Conservation (phyloP, 1,284 basidiomycete genomes). For the Mycena citricolor region DNA sequence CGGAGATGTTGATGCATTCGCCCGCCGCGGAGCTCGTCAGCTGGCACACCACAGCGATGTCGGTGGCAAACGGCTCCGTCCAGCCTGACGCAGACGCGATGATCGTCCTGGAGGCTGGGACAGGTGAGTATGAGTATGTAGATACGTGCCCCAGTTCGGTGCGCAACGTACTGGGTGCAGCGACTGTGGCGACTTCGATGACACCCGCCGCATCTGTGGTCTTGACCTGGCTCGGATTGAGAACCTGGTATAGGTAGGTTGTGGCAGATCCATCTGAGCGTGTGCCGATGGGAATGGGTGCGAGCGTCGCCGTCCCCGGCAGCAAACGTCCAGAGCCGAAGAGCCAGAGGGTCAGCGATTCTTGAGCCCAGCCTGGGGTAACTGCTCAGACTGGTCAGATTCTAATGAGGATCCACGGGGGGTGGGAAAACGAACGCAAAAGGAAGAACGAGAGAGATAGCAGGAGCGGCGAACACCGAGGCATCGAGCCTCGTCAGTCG, state of each 20-base stretch:
- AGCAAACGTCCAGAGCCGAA: conserved; percentile 7
- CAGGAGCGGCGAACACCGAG: too few relatives aligned
- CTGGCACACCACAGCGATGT: neutral
- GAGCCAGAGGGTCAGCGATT: conserved; percentile 12
- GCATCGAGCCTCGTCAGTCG: too few relatives aligned
- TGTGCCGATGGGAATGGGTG: conserved; percentile 5
- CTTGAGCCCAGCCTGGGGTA: too few relatives aligned
- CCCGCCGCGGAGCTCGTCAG: conserved; percentile 4
- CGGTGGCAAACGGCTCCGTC: conserved; percentile 5
- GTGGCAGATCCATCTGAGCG: conserved; percentile 4
- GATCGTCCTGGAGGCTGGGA: conserved; percentile 6
- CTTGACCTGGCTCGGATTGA: neutral
- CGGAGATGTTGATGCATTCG: neutral
- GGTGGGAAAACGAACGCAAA: too few relatives aligned
- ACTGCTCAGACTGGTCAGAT: too few relatives aligned
- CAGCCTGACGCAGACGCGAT: conserved; percentile 17
- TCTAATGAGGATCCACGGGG: too few relatives aligned
- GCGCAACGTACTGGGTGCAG: too few relatives aligned
- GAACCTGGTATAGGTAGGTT: conserved; percentile 12
- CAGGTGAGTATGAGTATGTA: too few relatives aligned
- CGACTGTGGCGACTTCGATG: too few relatives aligned
- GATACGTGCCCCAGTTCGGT: too few relatives aligned
- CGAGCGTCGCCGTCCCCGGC: conserved; percentile 1
- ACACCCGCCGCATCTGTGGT: neutral
- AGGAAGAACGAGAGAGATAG: too few relatives aligned